These are phyloP conservation scores for Cinnamomum micranthum DNA, from an alignment of 164 flowering plant species.

Conservation along the genomic window DNA sequence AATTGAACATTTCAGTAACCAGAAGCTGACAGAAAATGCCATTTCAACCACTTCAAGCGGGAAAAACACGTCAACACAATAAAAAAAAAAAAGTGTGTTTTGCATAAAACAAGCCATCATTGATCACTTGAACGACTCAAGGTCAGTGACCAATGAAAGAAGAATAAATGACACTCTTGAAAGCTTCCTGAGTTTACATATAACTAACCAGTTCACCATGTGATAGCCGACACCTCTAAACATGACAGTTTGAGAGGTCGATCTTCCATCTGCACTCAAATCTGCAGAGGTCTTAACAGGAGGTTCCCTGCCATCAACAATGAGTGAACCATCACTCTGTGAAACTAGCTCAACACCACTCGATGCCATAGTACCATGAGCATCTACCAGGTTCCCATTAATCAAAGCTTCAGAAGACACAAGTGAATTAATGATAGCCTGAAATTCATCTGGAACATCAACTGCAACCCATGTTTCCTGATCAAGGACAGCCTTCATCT, in stretches of 20 bases:
- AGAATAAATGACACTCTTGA: neutral
- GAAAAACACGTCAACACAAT: neutral
- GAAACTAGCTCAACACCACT: constrained; percentile 19
- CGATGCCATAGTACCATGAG: constrained; percentile 17
- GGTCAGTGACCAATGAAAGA: neutral
- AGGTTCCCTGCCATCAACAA: constrained; percentile 20
- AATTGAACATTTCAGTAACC: no score
- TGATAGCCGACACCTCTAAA: constrained; percentile 76
- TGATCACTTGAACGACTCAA: neutral
- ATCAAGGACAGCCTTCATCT: constrained; percentile 93
- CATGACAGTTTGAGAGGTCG: constrained; percentile 50
- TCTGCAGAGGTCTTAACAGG: constrained; percentile 22
- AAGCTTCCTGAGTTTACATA: constrained; percentile 11
- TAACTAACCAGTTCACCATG: constrained; percentile 97
- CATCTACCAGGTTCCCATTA: constrained; percentile 27
- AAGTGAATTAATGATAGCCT: constrained; percentile 54
- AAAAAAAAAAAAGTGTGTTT: neutral
- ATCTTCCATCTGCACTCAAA: constrained; percentile 54
- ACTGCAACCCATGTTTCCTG: constrained; percentile 97
- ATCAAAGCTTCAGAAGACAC: constrained; percentile 33
- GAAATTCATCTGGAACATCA: constrained; percentile 96
- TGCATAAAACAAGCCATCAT: neutral
- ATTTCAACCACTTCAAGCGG: neutral
- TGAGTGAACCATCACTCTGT: constrained; percentile 23
- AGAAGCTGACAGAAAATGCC: neutral